Conservation (phyloP, 805 yeast genomes). For the Cyberlindnera mrakii region DNA sequence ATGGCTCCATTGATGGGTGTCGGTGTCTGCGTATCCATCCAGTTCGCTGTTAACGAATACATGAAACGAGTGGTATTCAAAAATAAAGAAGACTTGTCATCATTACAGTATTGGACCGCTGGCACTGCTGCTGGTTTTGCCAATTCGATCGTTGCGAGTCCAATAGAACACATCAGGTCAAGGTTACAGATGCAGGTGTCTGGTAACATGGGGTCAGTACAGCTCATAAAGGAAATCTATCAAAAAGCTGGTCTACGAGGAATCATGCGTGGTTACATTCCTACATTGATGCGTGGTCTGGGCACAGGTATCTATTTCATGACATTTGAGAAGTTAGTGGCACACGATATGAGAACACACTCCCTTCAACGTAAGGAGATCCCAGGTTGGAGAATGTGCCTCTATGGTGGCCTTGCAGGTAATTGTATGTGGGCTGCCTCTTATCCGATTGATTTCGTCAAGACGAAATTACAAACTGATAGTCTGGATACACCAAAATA, state of each 20-base stretch:
- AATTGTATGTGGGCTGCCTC: constrained; percentile 77
- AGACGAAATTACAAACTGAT: constrained; percentile 83
- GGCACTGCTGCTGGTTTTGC: constrained; percentile 92
- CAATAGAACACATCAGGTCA: constrained; percentile 93
- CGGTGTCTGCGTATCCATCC: constrained; percentile 95
- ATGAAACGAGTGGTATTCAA: constrained; percentile 75
- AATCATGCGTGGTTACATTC: constrained; percentile 72
- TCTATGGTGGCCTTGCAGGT: constrained; percentile 89
- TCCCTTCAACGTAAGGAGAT: constrained; percentile 57
- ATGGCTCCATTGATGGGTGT: constrained; percentile 89
- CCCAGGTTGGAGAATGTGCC: constrained; percentile 83
- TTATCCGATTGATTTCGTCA: constrained; percentile 91
- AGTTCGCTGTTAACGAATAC: constrained; percentile 88
- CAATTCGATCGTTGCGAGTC: constrained; percentile 82
- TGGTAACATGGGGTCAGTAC: constrained; percentile 63
- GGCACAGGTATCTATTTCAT: constrained; percentile 88
- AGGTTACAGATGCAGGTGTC: constrained; percentile 82
- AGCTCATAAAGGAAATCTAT: constrained; percentile 54
- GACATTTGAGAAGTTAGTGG: constrained; percentile 83
- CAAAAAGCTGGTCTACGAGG: constrained; percentile 51
- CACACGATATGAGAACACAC: constrained; percentile 46
- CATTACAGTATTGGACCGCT: constrained; percentile 67
- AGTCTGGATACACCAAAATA: constrained; percentile 53
- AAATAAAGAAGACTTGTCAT: constrained; percentile 33
- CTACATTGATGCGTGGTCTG: constrained; percentile 78